Conservation (phyloP, 192 early-diverging fungal genomes). For the Cetraspora pellucida region DNA sequence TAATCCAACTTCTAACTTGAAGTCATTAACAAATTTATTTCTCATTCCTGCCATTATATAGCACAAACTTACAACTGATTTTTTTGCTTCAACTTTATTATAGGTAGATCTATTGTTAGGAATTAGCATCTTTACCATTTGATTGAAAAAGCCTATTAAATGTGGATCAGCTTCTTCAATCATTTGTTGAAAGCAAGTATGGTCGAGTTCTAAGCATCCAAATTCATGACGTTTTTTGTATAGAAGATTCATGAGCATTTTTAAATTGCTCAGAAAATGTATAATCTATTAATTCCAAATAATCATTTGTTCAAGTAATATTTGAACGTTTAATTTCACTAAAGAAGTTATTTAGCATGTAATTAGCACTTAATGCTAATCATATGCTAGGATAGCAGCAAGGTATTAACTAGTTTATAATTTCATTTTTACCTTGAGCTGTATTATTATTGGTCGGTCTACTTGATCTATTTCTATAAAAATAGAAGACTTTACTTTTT, state of each 20-base stretch:
- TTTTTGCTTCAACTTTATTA: conserved; percentile 5
- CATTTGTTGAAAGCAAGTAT: background rate
- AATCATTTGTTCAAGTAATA: no score
- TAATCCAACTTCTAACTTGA: background rate
- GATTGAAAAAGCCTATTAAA: background rate
- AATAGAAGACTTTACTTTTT: background rate
- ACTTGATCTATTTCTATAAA: background rate
- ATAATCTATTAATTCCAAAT: background rate
- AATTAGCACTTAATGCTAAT: background rate
- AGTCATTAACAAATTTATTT: background rate
- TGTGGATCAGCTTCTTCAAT: background rate
- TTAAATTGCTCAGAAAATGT: background rate
- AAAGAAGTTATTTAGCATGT: background rate
- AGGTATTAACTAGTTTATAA: no score
- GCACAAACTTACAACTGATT: background rate
- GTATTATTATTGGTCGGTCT: background rate
- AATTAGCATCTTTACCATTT: background rate
- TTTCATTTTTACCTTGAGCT: no score
- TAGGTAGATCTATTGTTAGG: background rate
- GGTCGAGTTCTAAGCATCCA: background rate
- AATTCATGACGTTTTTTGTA: background rate
- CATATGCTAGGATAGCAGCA: background rate
- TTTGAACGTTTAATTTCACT: background rate
- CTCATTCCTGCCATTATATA: background rate
- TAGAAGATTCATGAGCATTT: background rate